Conservation (phyloP, 2,329 filamentous ascomycete species). For the Neodidymelliopsis sp. region DNA sequence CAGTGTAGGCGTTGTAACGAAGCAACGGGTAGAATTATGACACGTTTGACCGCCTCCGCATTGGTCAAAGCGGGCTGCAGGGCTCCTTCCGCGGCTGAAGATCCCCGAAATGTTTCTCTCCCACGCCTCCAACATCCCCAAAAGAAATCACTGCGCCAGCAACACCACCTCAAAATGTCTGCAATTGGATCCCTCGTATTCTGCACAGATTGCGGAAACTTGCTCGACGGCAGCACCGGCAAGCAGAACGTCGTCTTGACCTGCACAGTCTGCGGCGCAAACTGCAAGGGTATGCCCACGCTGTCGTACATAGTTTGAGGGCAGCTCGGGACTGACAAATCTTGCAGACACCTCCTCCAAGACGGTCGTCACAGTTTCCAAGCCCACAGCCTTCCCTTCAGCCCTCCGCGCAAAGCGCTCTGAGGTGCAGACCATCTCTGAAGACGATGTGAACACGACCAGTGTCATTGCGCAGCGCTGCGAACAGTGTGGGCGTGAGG, state of each 20-base stretch:
- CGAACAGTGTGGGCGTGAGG: slow-evolving; percentile 78
- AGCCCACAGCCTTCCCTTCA: slow-evolving; percentile 89
- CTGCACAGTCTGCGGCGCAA: slow-evolving; percentile 86
- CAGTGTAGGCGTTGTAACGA: slow-evolving; percentile 3
- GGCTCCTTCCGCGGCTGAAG: slow-evolving; percentile 18
- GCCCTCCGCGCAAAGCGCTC: slow-evolving; percentile 85
- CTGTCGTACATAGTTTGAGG: background rate
- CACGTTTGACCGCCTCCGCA: slow-evolving; percentile 41
- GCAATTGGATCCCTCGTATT: slow-evolving; percentile 91
- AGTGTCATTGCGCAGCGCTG: slow-evolving; percentile 74
- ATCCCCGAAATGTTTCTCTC: slow-evolving; percentile 34
- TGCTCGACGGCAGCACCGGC: slow-evolving; percentile 81
- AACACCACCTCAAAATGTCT: slow-evolving; percentile 67
- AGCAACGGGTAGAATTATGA: slow-evolving; percentile 17
- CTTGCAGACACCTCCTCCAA: slow-evolving; percentile 61
- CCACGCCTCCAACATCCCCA: slow-evolving; percentile 6
- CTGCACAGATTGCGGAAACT: slow-evolving; percentile 90
- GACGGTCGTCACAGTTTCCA: slow-evolving; percentile 82
- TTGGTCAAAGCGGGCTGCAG: slow-evolving; percentile 27
- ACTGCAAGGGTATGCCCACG: slow-evolving; percentile 73
- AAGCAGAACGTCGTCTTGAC: slow-evolving; percentile 76
- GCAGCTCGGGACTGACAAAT: slow-evolving; percentile 7
- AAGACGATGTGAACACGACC: slow-evolving; percentile 78
- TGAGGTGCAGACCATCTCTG: slow-evolving; percentile 81
- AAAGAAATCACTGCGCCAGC: slow-evolving; percentile 4